A percentile compares a stretch with the other conserved stretches of the same genome.
phyloP scores from a whole-genome alignment of 805 yeast species.

The Komagataella pastoris region DNA sequence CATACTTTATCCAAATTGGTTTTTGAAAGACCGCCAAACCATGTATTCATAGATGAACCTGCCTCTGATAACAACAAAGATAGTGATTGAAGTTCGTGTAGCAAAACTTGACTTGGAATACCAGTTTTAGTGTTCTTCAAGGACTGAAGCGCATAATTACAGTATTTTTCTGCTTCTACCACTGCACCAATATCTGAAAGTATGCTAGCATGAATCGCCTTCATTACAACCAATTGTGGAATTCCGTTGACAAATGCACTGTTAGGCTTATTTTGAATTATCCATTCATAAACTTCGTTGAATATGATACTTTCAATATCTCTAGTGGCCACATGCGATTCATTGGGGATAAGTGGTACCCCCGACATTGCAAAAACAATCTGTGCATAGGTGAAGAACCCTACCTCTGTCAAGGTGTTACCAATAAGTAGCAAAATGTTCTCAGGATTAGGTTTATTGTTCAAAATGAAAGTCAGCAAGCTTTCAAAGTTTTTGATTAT shows the following conservation, averaged over 20 bases:
- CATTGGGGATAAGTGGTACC: constrained; percentile 11
- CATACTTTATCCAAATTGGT: constrained; percentile 72
- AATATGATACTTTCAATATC: constrained; percentile 34
- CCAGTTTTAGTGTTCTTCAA: constrained; percentile 25
- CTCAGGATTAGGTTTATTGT: constrained; percentile 12
- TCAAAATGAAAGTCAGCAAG: constrained; percentile 16
- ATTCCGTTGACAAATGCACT: constrained; percentile 15
- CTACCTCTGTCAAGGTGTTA: constrained; percentile 18
- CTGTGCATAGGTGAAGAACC: constrained; percentile 24
- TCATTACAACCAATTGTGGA: constrained; percentile 44
- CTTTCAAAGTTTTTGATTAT: constrained; percentile 11
- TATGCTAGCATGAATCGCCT: constrained; percentile 52
- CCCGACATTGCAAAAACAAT: constrained; percentile 19
- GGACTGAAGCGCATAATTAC: constrained; percentile 32
- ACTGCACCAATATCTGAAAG: constrained; percentile 56
- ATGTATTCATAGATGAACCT: constrained; percentile 34
- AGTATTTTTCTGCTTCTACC: constrained; percentile 47
- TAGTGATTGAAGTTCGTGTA: constrained; percentile 22
- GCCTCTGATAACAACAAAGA: constrained; percentile 32
- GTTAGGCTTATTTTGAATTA: constrained; percentile 19
- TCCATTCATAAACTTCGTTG: constrained; percentile 61
- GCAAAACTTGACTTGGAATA: constrained; percentile 18
- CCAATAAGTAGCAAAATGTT: constrained; percentile 19
- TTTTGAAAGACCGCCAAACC: constrained; percentile 45
- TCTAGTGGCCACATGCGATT: constrained; percentile 5